These are phyloP conservation scores for Incumbomyces lentus DNA, from an alignment of 2,329 filamentous ascomycete species.

Conservation along the genomic window DNA sequence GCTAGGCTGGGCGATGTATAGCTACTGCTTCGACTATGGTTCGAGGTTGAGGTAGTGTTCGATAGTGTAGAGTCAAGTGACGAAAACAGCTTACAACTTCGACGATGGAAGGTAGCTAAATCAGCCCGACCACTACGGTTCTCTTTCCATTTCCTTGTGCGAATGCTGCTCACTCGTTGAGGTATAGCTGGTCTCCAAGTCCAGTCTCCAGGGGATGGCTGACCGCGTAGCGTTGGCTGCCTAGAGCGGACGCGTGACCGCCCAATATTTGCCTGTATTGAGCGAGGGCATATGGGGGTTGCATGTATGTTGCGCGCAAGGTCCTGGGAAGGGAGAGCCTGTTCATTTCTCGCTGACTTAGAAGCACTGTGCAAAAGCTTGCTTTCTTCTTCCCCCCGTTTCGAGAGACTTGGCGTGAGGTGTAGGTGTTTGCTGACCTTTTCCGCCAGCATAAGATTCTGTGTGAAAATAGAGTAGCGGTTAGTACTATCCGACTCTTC, in stretches of 20 bases:
- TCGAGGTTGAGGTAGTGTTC: neutral
- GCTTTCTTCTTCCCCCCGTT: neutral
- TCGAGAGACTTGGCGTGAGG: slow-evolving; percentile 26
- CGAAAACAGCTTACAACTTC: slow-evolving; percentile 5
- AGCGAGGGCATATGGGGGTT: neutral
- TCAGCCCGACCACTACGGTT: neutral
- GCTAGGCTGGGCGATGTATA: slow-evolving; percentile 3
- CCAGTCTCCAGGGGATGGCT: neutral
- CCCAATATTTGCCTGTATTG: neutral
- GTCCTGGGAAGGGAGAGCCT: neutral
- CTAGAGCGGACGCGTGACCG: neutral
- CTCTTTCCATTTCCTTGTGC: neutral
- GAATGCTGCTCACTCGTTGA: slow-evolving; percentile 4
- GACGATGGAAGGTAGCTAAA: slow-evolving; percentile 2
- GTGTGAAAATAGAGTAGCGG: slow-evolving; percentile 52
- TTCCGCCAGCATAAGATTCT: slow-evolving; percentile 29
- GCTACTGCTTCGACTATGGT: neutral
- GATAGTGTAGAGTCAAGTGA: slow-evolving; percentile 6
- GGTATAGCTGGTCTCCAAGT: slow-evolving; percentile 5
- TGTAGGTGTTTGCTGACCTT: slow-evolving; percentile 22
- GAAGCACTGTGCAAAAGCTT: no score
- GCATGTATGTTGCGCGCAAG: no score
- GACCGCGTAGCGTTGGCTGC: neutral
- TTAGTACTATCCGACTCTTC: slow-evolving; percentile 21
- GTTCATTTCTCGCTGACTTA: no score